A percentile compares a stretch with the other conserved stretches of the same genome.
Evolutionary conservation across 2,329 filamentous ascomycete species (phyloP).

Genomic region (Cladosporium sp.): DNA sequence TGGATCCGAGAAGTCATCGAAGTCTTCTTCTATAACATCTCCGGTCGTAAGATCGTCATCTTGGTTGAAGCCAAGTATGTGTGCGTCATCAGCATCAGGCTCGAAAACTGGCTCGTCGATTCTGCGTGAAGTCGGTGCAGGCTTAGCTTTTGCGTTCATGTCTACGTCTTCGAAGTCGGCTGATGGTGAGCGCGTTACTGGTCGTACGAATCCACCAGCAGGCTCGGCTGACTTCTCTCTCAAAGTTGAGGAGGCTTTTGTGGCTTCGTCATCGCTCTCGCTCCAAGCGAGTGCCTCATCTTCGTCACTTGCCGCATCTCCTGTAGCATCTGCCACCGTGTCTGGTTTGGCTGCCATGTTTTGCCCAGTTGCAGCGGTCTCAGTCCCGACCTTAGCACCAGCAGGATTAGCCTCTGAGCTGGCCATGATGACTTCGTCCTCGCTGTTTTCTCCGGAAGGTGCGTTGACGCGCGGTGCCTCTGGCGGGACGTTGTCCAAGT

Average conservation of each 20-base stretch:
- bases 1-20: slow-evolving; percentile 68
- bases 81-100: neutral
- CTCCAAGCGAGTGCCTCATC: slow-evolving; percentile 51
- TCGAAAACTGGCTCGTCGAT: neutral
- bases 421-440: neutral
- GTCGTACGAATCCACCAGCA: neutral
- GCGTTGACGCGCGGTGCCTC: neutral
- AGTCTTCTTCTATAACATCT: slow-evolving; percentile 31
- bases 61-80: slow-evolving; percentile 28
- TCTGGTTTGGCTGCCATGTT: neutral
- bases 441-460: neutral
- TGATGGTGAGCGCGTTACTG: slow-evolving; percentile 43
- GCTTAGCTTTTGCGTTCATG: slow-evolving; percentile 26
- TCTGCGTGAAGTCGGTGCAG: neutral
- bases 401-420: too few species aligned
- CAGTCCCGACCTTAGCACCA: too few species aligned
- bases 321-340: neutral
- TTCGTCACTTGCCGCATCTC: slow-evolving; percentile 27
- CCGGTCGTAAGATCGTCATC: slow-evolving; percentile 26
- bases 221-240: slow-evolving; percentile 15
- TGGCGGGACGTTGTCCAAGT: neutral
- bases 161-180: slow-evolving; percentile 55
- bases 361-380: neutral
- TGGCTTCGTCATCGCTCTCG: slow-evolving; percentile 49
- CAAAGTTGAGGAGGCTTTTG: slow-evolving; percentile 6